A percentile compares a stretch with the other conserved stretches of the same genome.
phyloP scores from a whole-genome alignment of 2,329 filamentous ascomycete genomes.

The Monilinia aucupariae region DNA sequence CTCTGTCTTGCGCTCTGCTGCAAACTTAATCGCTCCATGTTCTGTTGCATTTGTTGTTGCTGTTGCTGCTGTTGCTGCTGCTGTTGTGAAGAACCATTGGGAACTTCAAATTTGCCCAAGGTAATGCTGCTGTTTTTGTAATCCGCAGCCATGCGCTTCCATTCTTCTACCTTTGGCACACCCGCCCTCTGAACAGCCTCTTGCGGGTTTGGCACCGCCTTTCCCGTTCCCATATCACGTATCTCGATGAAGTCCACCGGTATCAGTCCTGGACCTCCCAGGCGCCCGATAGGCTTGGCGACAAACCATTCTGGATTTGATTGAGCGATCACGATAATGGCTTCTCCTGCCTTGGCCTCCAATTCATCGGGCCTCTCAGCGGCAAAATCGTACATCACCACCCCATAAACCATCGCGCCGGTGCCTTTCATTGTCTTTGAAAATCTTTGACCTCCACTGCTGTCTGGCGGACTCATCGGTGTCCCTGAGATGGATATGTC shows the following conservation, averaged over 20 bases:
- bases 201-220: conserved; percentile 72
- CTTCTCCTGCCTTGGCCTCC: conserved; percentile 89
- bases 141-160: conserved; percentile 99
- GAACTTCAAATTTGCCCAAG: conserved; percentile 77
- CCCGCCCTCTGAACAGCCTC: conserved; percentile 84
- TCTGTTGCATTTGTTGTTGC: conserved; percentile 59
- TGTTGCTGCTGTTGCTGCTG: conserved; percentile 53
- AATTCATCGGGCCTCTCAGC: conserved; percentile 94
- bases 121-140: conserved; percentile 99
- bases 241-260: conserved; percentile 97
- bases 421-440: conserved; percentile 50
- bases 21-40: conserved; percentile 75
- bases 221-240: conserved; percentile 83
- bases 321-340: conserved; percentile 97
- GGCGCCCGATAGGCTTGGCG: conserved; percentile 92
- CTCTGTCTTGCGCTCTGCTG: conserved; percentile 48
- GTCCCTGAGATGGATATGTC: conserved; percentile 43
- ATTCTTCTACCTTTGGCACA: conserved; percentile 92
- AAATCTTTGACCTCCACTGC: conserved; percentile 34
- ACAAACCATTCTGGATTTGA: conserved; percentile 99
- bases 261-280: conserved; percentile 93
- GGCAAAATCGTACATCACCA: conserved; percentile 95
- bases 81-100: conserved; percentile 45
- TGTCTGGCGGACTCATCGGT: conserved; percentile 30
- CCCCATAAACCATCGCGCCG: conserved; percentile 90